Evolutionary conservation across 805 yeast species (phyloP), one percentile per base, ranked within the genome.

Genomic region (Monosporozyma siamensis): DNA sequence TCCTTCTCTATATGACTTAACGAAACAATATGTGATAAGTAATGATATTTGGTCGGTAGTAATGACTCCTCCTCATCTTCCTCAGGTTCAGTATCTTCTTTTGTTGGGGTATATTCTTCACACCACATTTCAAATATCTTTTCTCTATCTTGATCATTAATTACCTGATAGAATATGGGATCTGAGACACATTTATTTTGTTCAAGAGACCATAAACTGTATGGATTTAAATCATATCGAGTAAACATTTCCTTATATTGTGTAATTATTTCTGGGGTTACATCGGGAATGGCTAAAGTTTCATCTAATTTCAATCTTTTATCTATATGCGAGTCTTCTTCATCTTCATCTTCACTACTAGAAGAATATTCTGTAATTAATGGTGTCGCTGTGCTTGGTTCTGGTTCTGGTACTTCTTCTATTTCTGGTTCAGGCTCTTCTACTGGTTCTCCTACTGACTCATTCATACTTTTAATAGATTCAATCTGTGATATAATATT

Each of bases 81-180:
- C 4, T 42, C 44, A 2, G 44, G 48, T 9, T 40, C 48, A 6
- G 4, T 24, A 4, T 32, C 37, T 6, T 49, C 25, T 47, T 52
- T 40, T 38, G 43, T 40, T 22, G 26, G 30, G 9, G 39, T 38
- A 5, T 29, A 42, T 18, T 14, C 18, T 21, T 40, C 54, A 44
- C 68, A 56, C 82, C 83, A 77, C 22, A 59, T 52, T 34, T 72
- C 70, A 51, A 70, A 78, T 1, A 68, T 49, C 1, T 53, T 61
- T 39, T 59, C 62, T 27, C 79, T 57, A 7, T 52, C 51, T 15
- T 54, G 47, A 32, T 67, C 64, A 21, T 62, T 52, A 6, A 60
- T 59, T 15, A 74, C 44, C 1, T 45, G 42, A 20, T 61, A 55
- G 50, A 65, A 76, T 10, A 66, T 48, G 4, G 70, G 67, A 45